Evolutionary conservation across 495 filamentous ascomycete species (phyloP).

Genomic region (Talaromyces wortmannii): DNA sequence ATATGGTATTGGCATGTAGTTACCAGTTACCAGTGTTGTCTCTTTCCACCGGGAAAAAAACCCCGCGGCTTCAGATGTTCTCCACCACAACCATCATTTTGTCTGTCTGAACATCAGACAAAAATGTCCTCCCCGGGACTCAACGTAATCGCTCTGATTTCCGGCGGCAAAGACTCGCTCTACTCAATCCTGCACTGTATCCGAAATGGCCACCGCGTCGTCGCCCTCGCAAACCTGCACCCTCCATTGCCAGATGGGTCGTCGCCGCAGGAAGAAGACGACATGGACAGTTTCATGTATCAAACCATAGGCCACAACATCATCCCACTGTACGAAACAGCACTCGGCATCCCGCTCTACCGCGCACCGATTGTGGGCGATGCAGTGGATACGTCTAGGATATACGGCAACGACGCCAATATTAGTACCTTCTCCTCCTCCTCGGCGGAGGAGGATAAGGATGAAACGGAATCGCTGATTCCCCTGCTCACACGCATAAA

Average conservation of each 20-base stretch:
- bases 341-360: constrained; percentile 73
- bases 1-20: no score
- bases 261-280: constrained; percentile 34
- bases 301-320: constrained; percentile 89
- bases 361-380: constrained; percentile 63
- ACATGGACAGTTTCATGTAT: constrained; percentile 98
- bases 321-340: constrained; percentile 76
- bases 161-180: constrained; percentile 95
- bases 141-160: constrained; percentile 87
- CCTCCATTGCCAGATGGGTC: constrained; percentile 32
- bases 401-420: constrained; percentile 36
- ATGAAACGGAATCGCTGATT: constrained; percentile 82
- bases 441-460: no score
- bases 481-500: constrained; percentile 61
- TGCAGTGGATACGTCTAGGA: constrained; percentile 57
- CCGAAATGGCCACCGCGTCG: constrained; percentile 74
- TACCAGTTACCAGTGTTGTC: no score
- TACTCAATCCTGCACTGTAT: constrained; percentile 88
- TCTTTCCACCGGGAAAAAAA: no score
- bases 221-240: constrained; percentile 85
- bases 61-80: no score
- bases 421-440: background rate
- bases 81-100: no score
- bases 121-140: constrained; percentile 22
- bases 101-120: no score